These are phyloP conservation scores for Toxicodendron radicans DNA, from an alignment of 345 rosid species.

Conservation along the genomic window DNA sequence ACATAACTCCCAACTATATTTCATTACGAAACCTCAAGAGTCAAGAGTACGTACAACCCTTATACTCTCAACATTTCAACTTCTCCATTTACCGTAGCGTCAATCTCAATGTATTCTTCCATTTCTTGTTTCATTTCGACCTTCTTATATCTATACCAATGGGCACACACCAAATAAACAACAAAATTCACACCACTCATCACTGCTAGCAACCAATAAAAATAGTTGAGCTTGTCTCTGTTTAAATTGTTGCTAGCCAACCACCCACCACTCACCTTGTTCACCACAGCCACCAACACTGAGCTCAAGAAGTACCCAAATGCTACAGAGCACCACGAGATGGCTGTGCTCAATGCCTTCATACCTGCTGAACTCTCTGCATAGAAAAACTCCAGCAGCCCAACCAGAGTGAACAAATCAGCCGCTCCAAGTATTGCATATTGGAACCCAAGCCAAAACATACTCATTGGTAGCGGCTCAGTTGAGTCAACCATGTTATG, in stretches of 20 bases:
- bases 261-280: constrained; percentile 55
- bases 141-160: constrained; percentile 60
- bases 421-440: constrained; percentile 56
- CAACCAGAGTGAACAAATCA: constrained; percentile 60
- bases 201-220: constrained; percentile 36
- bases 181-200: constrained; percentile 42
- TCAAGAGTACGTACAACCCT: too few species aligned
- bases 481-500: constrained; percentile 51
- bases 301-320: constrained; percentile 60
- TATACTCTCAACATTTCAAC: too few species aligned
- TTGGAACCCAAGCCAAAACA: constrained; percentile 64
- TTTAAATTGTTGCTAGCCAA: constrained; percentile 29
- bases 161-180: constrained; percentile 52
- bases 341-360: constrained; percentile 55
- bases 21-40: too few species aligned
- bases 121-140: constrained; percentile 20
- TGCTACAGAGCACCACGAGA: constrained; percentile 57
- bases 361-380: constrained; percentile 57
- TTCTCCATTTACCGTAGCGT: too few species aligned
- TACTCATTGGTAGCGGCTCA: constrained; percentile 48
- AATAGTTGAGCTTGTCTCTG: constrained; percentile 33
- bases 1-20: too few species aligned
- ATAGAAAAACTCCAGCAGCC: constrained; percentile 59
- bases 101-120: too few species aligned
- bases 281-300: constrained; percentile 48